Evolutionary conservation across 139 green algal genomes (phyloP), one percentile per base, ranked within the genome.

Genomic region (Coelastrella sp.): DNA sequence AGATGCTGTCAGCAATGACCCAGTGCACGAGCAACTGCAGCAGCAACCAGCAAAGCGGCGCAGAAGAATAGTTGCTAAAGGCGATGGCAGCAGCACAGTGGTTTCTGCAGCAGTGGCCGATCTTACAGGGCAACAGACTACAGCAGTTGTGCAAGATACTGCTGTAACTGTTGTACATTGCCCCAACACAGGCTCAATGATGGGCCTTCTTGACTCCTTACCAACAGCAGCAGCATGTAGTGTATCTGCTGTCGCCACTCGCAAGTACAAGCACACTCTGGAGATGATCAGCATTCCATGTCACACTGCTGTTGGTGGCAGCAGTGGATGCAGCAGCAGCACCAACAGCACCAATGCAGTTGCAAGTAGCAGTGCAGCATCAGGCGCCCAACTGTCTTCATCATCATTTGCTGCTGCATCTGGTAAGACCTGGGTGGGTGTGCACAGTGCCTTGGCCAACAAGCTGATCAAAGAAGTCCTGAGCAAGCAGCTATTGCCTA

Each of bases 211-310:
- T 11, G 71, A 79, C 48, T 9, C 2, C n/a, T 34, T 79, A 32
- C 71, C 71, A 63, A n/a, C 71, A 17, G 25, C 71, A 63, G 71
- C 71, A 79, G 71, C 71, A 45, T 81, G 73, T 41, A 66, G 73
- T 19, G 30, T 34, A 4, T 66, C 73, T 37, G 50, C 30, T 25
- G 50, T 41, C 23, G 73, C 73, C 11, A 67, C 73, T 7, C 48
- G 73, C 32, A 81, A 81, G 19, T 67, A 66, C 73, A 67, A 81
- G 15, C 73, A 81, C 50, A 66, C 50, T 23, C 32, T 68, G 19
- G 73, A 50, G 21, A 50, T 81, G 73, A 51, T 81, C 45, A 25
- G n/a, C 27, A 23, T 79, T 8, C 38, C 68, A 43, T 48, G 66
- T n/a, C n/a, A n/a, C n/a, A n/a, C n/a, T n/a, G n/a, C n/a, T n/a